Conservation (phyloP, 2,329 filamentous ascomycete genomes). For the Aspergillus uvarum region DNA sequence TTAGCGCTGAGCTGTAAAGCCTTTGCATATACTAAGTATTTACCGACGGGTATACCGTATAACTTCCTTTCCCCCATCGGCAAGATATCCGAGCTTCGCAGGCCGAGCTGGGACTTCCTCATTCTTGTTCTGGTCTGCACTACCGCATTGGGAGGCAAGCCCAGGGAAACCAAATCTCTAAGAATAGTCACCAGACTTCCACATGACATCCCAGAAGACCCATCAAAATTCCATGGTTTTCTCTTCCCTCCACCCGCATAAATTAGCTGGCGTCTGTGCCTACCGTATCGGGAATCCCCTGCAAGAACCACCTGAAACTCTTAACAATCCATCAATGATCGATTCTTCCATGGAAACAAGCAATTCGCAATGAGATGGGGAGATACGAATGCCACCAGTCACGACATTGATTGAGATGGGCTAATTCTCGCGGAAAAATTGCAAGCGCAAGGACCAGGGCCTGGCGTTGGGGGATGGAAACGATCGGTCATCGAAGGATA, state of each 20-base stretch:
- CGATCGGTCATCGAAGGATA: background rate
- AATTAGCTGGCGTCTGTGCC: constrained; percentile 13
- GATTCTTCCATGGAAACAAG: background rate
- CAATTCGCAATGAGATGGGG: background rate
- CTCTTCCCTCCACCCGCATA: constrained; percentile 10
- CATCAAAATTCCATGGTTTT: constrained; percentile 18
- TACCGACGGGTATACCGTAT: background rate
- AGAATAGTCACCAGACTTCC: constrained; percentile 18
- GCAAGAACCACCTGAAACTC: background rate
- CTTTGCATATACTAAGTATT: background rate
- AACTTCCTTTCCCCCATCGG: constrained; percentile 6
- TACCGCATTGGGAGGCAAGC: background rate
- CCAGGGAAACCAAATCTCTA: constrained; percentile 6
- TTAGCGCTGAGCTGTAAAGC: background rate
- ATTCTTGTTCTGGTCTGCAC: background rate
- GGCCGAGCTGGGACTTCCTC: constrained; percentile 1
- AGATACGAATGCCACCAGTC: background rate
- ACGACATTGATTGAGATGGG: background rate
- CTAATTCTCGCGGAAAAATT: background rate
- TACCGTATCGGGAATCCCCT: background rate
- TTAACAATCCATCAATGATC: background rate
- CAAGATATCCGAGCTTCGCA: constrained; percentile 12
- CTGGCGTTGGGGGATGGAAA: background rate
- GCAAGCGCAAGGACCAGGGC: background rate
- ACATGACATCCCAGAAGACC: constrained; percentile 20